Evolutionary conservation across 768 basidiomycete genomes (phyloP), one percentile per base, ranked within the genome.

Genomic region (Nidula microcarpa): DNA sequence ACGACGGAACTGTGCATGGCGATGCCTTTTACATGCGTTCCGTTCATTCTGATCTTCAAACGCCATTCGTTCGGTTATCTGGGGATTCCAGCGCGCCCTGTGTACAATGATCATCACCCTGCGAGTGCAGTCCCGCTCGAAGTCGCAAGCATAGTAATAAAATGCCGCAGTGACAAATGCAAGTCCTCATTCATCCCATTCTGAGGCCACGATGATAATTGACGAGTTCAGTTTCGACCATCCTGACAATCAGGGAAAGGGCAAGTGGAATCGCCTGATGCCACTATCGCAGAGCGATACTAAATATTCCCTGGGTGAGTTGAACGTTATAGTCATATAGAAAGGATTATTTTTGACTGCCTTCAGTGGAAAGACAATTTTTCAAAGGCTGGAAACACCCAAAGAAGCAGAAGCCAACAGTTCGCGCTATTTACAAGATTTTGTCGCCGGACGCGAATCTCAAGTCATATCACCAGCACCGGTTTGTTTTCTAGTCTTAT

Each of bases 361-460:
- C 3, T 17, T 37, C 32, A 85, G 83, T 84, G 13, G 74, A 78
- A 56, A 72, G 68, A 30, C 66, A 74, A 37, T 84, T 85, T 55
- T 56, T 65, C 49, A 76, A 76, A 56, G 79, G 77, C 34, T 85
- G 84, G 84, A 74, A 68, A 47, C 84, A 85, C 62, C 71, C 75
- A 1, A 71, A 80, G 55, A 85, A 84, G 61, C 57, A 66, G 8
- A 74, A 64, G 53, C 84, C 82, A 2, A 65, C 70, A 17, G 62
- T 85, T 37, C 76, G 74, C 44, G 71, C 71, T 5, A 66, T 85
- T 8, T 84, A 78, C 64, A 81, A 76, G 59, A 67, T 85, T 33
- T 64, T 83, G 37, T 75, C 73, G 52, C 67, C 79, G 14, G 72
- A 77, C 54, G 56, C 71, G 9, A 68, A 56, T 41, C 66, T 84